A percentile compares a stretch with the other conserved stretches of the same genome.
Conservation (phyloP, 371 early-diverging fungal species). For the Dentiscutata heterogama region DNA sequence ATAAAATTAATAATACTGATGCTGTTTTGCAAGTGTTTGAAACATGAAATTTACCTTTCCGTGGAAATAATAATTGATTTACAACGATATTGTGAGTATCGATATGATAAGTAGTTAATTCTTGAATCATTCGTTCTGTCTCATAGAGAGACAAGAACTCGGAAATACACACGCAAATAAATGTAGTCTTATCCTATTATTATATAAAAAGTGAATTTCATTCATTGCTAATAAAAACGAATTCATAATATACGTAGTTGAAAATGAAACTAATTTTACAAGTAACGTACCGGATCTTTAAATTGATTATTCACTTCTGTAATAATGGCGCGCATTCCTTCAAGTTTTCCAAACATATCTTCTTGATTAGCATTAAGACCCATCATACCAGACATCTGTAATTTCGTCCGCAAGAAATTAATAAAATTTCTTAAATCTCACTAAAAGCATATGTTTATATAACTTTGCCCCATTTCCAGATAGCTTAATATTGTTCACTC, state of each 20-base stretch:
- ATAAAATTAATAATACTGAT: background rate
- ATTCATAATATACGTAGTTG: too few species aligned
- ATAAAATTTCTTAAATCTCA: background rate
- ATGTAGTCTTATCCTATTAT: constrained; percentile 92
- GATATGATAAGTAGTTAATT: constrained; percentile 94
- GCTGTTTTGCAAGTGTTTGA: background rate
- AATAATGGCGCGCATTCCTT: constrained; percentile 93
- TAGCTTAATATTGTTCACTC: background rate
- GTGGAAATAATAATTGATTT: constrained; percentile 97
- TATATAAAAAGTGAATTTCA: background rate
- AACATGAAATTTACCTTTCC: constrained; percentile 65
- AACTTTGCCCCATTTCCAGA: background rate
- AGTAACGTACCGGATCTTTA: constrained; percentile 84
- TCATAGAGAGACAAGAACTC: constrained; percentile 99
- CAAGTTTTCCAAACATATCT: constrained; percentile 95
- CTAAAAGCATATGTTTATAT: background rate
- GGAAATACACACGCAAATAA: constrained; percentile 98
- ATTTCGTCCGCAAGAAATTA: background rate
- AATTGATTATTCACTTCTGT: constrained; percentile 98
- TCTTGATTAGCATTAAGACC: constrained; percentile 90
- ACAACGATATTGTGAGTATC: constrained; percentile 99
- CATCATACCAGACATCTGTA: constrained; percentile 96
- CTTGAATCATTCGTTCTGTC: constrained; percentile 99
- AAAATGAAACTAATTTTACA: background rate
- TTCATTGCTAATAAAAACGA: background rate